A percentile compares a stretch with the other conserved stretches of the same genome.
Conservation (phyloP, 495 filamentous ascomycete species). For the Penicillium mononematosum region DNA sequence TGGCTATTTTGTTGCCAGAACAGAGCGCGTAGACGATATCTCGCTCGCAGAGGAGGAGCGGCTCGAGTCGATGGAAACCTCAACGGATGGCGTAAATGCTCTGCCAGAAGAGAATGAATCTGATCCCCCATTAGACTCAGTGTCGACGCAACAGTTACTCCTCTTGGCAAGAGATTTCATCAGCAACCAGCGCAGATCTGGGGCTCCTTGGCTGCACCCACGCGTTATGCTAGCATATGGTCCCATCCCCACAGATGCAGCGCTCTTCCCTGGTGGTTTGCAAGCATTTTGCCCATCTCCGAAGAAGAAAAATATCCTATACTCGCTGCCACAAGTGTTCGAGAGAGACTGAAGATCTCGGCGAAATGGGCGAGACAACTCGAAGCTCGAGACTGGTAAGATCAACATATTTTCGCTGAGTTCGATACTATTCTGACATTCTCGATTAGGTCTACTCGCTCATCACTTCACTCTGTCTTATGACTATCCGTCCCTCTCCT, state of each 20-base stretch:
- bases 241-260: conserved; percentile 69
- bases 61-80: conserved; percentile 63
- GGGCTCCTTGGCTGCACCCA: conserved; percentile 70
- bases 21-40: conserved; percentile 76
- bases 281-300: conserved; percentile 70
- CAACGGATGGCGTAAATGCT: conserved; percentile 17
- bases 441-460: conserved; percentile 33
- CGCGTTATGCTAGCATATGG: conserved; percentile 74
- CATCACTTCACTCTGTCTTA: conserved; percentile 41
- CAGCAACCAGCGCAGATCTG: conserved; percentile 58
- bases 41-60: conserved; percentile 77
- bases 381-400: conserved; percentile 71
- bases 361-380: conserved; percentile 72
- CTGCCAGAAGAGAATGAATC: conserved; percentile 18
- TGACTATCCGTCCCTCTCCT: conserved; percentile 53
- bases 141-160: conserved; percentile 70
- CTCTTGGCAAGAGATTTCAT: conserved; percentile 64
- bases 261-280: conserved; percentile 90
- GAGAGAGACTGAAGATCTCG: conserved; percentile 77
- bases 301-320: conserved; percentile 79
- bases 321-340: conserved; percentile 66
- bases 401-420: conserved; percentile 18
- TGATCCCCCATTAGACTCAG: conserved; percentile 48
- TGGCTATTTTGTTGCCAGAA: conserved; percentile 72
- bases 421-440: conserved; percentile 16